These are phyloP conservation scores for Tylopilus felleus DNA, from an alignment of 768 basidiomycete genomes.

Conservation along the genomic window DNA sequence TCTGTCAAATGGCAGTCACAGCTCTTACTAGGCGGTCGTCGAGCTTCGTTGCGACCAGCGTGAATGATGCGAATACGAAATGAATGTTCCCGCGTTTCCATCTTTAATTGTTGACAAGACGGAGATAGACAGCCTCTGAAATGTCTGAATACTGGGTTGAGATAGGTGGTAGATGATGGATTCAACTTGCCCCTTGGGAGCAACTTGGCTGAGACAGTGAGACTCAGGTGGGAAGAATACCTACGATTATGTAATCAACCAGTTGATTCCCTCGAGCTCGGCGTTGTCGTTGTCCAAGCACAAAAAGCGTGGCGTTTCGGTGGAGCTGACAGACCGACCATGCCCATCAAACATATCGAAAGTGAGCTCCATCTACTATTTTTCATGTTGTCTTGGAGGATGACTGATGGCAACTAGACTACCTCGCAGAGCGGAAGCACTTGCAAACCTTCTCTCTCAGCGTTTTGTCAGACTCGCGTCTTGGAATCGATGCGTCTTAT, in stretches of 20 bases:
- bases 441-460: constrained; percentile 77
- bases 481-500: constrained; percentile 94
- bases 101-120: no score
- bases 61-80: background rate
- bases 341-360: constrained; percentile 85
- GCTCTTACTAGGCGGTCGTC: background rate
- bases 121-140: no score
- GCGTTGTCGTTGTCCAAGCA: constrained; percentile 22
- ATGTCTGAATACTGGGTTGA: no score
- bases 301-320: constrained; percentile 2
- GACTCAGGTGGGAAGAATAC: constrained; percentile 12
- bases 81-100: background rate
- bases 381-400: background rate
- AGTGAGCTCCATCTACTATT: constrained; percentile 42
- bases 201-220: no score
- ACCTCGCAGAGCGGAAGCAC: constrained; percentile 86
- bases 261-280: constrained; percentile 15
- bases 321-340: constrained; percentile 30
- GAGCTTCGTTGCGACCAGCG: constrained; percentile 3
- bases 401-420: constrained; percentile 46
- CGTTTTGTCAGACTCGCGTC: constrained; percentile 83
- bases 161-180: no score
- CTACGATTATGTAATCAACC: constrained; percentile 28
- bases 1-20: constrained; percentile 4
- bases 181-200: no score